Conservation (phyloP, 2,329 filamentous ascomycete species). For the Aspergillus fructus region DNA sequence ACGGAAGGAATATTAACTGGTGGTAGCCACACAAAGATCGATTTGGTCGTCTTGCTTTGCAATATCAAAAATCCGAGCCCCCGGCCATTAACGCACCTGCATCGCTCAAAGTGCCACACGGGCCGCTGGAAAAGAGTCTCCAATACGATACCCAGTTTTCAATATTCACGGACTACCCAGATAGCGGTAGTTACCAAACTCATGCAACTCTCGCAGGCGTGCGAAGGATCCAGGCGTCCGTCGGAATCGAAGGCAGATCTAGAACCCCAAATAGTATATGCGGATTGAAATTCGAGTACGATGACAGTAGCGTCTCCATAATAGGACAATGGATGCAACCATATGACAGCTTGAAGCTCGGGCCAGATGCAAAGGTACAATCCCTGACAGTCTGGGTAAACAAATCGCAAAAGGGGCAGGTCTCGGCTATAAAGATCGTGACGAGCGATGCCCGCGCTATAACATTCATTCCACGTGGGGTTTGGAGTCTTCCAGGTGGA, state of each 20-base stretch:
- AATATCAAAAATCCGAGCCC: neutral
- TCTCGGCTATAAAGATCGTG: constrained; percentile 8
- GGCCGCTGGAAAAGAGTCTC: neutral
- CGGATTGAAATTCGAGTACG: constrained; percentile 12
- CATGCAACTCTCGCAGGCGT: constrained; percentile 11
- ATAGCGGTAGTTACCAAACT: constrained; percentile 6
- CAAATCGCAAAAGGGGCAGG: neutral
- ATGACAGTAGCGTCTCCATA: constrained; percentile 3
- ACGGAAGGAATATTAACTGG: neutral
- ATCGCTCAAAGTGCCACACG: neutral
- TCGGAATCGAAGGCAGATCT: constrained; percentile 1
- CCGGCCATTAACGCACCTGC: too few species aligned
- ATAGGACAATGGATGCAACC: constrained; percentile 14
- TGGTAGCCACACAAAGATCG: neutral
- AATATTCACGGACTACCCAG: neutral
- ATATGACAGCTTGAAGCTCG: constrained; percentile 1
- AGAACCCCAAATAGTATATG: constrained; percentile 6
- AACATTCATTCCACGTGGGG: constrained; percentile 1
- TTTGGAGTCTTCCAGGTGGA: neutral
- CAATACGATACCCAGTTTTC: constrained; percentile 11
- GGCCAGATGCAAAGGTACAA: constrained; percentile 2
- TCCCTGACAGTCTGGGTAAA: constrained; percentile 9
- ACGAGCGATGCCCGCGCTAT: constrained; percentile 1
- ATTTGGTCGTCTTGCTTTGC: neutral
- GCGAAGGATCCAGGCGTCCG: constrained; percentile 9